These are phyloP conservation scores for Cucumis hystrix DNA, from an alignment of 306 rosid genomes.

Conservation along the genomic window DNA sequence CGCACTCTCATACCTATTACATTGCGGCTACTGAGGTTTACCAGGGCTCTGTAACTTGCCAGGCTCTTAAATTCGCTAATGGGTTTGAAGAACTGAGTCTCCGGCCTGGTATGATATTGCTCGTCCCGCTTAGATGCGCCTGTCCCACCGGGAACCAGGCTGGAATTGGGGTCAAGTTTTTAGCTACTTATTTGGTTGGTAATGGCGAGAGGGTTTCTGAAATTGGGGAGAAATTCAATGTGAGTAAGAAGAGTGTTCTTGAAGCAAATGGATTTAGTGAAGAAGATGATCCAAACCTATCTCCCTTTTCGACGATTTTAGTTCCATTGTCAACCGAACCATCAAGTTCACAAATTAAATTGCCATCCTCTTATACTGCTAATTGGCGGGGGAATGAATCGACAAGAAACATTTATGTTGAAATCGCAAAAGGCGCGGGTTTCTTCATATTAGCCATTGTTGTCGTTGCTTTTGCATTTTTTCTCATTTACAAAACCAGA, in stretches of 20 bases:
- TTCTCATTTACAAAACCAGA: slow-evolving; percentile 17
- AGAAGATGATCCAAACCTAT: slow-evolving; percentile 9
- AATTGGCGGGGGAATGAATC: slow-evolving; percentile 7
- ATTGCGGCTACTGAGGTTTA: slow-evolving; percentile 20
- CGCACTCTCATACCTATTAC: slow-evolving; percentile 9
- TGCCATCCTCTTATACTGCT: background rate
- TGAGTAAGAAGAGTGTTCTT: slow-evolving; percentile 14
- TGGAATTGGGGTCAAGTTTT: slow-evolving; percentile 27
- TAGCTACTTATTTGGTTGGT: slow-evolving; percentile 32
- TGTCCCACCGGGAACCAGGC: slow-evolving; percentile 39
- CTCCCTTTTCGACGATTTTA: slow-evolving; percentile 40
- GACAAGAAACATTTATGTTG: slow-evolving; percentile 2
- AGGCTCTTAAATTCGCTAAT: slow-evolving; percentile 35
- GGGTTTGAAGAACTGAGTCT: slow-evolving; percentile 16
- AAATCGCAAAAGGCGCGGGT: slow-evolving; percentile 16
- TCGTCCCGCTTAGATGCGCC: slow-evolving; percentile 65
- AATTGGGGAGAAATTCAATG: slow-evolving; percentile 34
- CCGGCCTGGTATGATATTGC: slow-evolving; percentile 17
- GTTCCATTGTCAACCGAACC: slow-evolving; percentile 44
- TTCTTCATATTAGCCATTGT: slow-evolving; percentile 8
- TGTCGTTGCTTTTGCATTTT: background rate
- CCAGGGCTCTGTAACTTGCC: slow-evolving; percentile 51
- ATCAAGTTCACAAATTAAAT: slow-evolving; percentile 18
- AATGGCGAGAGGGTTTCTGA: slow-evolving; percentile 20
- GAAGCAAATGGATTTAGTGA: slow-evolving; percentile 38